Evolutionary conservation across 768 basidiomycete species (phyloP).

Genomic region (Crepidotus variabilis): DNA sequence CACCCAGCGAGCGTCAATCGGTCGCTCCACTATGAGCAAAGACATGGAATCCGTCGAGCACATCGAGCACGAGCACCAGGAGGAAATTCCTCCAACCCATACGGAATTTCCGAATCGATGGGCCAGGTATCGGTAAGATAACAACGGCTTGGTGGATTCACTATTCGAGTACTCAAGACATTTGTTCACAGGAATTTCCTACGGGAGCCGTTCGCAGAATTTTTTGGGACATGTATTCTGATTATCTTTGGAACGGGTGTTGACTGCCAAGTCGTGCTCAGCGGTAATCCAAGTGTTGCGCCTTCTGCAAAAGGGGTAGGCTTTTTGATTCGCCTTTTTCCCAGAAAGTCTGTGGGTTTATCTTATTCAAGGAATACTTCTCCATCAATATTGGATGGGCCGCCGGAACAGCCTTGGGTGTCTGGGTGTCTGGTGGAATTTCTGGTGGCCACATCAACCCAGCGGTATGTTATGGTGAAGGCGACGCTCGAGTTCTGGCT

Average conservation of each 20-base stretch:
- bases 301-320: constrained; percentile 53
- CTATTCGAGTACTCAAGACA: background rate
- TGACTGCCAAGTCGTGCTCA: constrained; percentile 53
- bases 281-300: constrained; percentile 40
- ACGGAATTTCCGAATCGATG: constrained; percentile 23
- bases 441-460: constrained; percentile 79
- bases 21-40: background rate
- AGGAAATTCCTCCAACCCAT: background rate
- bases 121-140: constrained; percentile 50
- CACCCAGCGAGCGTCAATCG: background rate
- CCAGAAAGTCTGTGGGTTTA: background rate
- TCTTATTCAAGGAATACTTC: constrained; percentile 34
- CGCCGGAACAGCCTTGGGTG: constrained; percentile 58
- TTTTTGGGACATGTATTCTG: constrained; percentile 54
- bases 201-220: constrained; percentile 62
- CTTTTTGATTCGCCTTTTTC: constrained; percentile 6
- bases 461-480: constrained; percentile 37
- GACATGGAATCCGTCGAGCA: background rate
- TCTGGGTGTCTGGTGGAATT: constrained; percentile 62
- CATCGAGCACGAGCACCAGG: background rate
- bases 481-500: too few species aligned
- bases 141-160: background rate
- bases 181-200: constrained; percentile 34
- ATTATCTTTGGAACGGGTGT: constrained; percentile 59
- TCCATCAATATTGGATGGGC: constrained; percentile 57